These are phyloP conservation scores for Solanum medicagineum DNA, from an alignment of 257 asterid species.

Conservation along the genomic window DNA sequence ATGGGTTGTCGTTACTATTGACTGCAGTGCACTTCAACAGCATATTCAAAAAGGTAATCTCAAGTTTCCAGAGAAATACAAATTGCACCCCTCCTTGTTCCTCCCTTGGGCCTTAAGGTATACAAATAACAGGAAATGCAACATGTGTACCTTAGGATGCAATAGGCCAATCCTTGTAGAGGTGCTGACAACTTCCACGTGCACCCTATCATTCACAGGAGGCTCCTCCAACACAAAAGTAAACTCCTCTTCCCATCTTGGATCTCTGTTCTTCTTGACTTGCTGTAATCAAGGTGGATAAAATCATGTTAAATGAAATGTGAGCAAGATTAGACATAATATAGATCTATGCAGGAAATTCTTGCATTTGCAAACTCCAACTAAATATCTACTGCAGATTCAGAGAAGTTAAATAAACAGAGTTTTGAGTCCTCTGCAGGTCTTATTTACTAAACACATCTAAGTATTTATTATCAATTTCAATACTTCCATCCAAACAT, in stretches of 20 bases:
- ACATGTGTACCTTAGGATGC: constrained; percentile 75
- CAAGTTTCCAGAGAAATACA: background rate
- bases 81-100: background rate
- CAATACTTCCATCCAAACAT: background rate
- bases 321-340: background rate
- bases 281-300: constrained; percentile 40
- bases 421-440: background rate
- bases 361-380: background rate
- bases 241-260: constrained; percentile 94
- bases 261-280: constrained; percentile 88
- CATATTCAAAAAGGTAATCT: background rate
- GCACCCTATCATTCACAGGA: constrained; percentile 69
- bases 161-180: constrained; percentile 78
- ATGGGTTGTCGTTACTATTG: background rate
- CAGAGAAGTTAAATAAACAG: background rate
- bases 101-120: background rate
- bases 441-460: background rate
- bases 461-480: background rate
- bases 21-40: background rate
- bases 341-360: background rate
- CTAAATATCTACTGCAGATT: background rate
- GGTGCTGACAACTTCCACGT: constrained; percentile 69
- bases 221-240: constrained; percentile 71
- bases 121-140: background rate
- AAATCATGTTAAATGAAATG: background rate